These are phyloP conservation scores for Chloris gayana DNA, from an alignment of 176 grass and related monocot genomes.

Conservation along the genomic window DNA sequence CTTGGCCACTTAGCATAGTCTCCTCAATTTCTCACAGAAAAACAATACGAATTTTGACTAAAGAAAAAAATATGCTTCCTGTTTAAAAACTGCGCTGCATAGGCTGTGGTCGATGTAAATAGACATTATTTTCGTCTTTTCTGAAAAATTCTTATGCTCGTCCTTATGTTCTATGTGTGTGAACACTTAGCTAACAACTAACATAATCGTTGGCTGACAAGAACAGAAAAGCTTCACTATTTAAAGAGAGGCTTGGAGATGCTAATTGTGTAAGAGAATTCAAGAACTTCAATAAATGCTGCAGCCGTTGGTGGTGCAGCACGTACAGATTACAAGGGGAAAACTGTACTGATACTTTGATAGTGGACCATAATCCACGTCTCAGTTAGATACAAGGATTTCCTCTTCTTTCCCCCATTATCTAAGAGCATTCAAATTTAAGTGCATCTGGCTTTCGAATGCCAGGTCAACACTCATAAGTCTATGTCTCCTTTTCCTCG, in stretches of 20 bases:
- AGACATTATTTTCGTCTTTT: background rate
- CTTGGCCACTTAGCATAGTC: no score
- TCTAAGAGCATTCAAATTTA: conserved; percentile 1
- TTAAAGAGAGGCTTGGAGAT: background rate
- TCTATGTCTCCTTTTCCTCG: conserved; percentile 9
- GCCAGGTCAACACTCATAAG: background rate
- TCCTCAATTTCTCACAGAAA: no score
- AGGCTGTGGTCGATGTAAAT: background rate
- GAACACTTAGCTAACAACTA: background rate
- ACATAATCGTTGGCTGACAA: background rate
- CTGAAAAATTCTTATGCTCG: background rate
- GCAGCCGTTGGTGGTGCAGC: background rate
- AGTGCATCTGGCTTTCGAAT: conserved; percentile 1
- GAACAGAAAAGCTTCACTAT: background rate
- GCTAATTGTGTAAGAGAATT: background rate
- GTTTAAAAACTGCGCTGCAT: background rate
- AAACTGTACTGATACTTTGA: background rate
- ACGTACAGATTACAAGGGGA: background rate
- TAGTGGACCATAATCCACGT: background rate
- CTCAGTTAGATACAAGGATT: background rate
- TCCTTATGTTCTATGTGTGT: background rate
- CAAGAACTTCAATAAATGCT: background rate
- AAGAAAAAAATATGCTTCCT: background rate
- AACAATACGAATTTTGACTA: no score
- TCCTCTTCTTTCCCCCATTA: background rate